Percentiles rank a stretch among this genome's conserved stretches.
These are phyloP conservation scores for Fusarium piperis DNA, from an alignment of 2,329 filamentous ascomycete genomes.

Conservation along the genomic window DNA sequence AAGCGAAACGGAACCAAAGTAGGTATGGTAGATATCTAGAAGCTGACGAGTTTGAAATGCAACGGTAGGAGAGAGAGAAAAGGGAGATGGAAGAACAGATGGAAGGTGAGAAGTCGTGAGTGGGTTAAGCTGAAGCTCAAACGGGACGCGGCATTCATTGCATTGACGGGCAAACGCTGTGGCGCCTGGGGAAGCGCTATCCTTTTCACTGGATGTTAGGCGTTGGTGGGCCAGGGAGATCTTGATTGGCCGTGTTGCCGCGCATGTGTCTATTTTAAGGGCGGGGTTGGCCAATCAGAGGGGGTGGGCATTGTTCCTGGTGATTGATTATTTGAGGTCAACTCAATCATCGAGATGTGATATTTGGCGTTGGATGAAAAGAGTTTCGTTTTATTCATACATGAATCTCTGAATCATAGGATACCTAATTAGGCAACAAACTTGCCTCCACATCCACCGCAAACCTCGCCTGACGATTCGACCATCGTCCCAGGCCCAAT, in stretches of 20 bases:
- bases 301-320: not conserved
- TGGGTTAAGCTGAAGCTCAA: not conserved
- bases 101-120: not conserved
- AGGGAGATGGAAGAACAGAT: not conserved
- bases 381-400: not conserved
- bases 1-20: not conserved
- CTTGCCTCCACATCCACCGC: slow-evolving; percentile 55
- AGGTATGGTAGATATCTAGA: not conserved
- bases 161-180: not conserved
- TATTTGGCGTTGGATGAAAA: not conserved
- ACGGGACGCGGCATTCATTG: not conserved
- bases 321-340: not conserved
- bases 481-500: slow-evolving; percentile 43
- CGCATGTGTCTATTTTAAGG: slow-evolving; percentile 9
- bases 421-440: slow-evolving; percentile 47
- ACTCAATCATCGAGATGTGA: not conserved
- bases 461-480: slow-evolving; percentile 48
- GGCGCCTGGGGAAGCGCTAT: not conserved
- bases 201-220: not conserved
- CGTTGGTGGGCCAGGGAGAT: not conserved
- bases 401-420: not conserved
- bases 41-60: not conserved
- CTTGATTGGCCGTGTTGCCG: slow-evolving; percentile 16
- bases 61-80: not conserved
- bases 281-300: not conserved